Conservation (phyloP, 2,329 filamentous ascomycete species). For the Fusarium coicis region DNA sequence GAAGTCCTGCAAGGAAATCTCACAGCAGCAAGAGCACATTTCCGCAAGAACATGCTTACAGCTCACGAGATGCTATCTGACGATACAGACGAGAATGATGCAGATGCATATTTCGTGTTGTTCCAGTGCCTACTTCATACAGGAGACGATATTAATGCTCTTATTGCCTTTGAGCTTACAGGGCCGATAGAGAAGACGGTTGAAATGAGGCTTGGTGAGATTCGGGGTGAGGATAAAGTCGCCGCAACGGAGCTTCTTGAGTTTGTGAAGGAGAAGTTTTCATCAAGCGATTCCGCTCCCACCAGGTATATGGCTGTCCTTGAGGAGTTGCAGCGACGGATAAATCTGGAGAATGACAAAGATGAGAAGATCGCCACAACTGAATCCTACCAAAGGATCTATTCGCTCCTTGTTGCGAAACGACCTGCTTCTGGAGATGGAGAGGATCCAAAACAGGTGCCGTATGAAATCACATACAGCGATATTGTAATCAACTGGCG, state of each 20-base stretch:
- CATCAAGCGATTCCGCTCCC: neutral
- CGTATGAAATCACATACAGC: neutral
- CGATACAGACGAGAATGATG: neutral
- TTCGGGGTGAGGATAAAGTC: neutral
- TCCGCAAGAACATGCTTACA: neutral
- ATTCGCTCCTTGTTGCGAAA: fast-evolving
- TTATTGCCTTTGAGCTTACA: neutral
- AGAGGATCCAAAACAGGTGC: fast-evolving
- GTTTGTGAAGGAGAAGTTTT: neutral
- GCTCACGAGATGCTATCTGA: neutral
- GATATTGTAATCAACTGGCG: neutral
- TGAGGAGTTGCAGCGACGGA: neutral
- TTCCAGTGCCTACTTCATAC: neutral
- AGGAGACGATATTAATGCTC: neutral
- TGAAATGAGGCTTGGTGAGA: neutral
- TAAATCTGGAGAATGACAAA: fast-evolving
- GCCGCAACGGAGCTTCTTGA: neutral
- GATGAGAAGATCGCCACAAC: neutral
- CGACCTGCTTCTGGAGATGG: neutral
- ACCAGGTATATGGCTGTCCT: neutral
- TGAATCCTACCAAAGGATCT: neutral
- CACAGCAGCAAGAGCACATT: neutral
- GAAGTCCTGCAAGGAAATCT: neutral
- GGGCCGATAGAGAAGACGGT: neutral
- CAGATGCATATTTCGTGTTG: neutral